phyloP scores from a whole-genome alignment of 1,139 yeast genomes.

The Schwanniomyces etchellsii region DNA sequence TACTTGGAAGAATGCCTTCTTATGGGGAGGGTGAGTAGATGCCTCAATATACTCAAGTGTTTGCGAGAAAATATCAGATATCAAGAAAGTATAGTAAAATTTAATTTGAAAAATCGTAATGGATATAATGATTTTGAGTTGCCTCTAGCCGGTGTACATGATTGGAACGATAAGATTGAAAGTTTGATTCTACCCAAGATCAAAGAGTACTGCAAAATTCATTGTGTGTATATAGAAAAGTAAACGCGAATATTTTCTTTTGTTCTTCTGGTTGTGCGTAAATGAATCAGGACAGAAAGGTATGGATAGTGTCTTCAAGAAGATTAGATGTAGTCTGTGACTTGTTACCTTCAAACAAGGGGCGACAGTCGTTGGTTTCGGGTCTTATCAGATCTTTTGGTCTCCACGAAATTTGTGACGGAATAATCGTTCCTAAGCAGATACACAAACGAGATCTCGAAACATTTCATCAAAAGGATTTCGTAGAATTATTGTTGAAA shows the following conservation, averaged over 20 bases:
- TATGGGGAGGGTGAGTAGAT: conserved; percentile 15
- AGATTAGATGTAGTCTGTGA: conserved; percentile 27
- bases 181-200: too few species aligned
- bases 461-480: conserved; percentile 35
- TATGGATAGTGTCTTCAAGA: conserved; percentile 17
- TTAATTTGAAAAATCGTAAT: neutral
- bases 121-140: neutral
- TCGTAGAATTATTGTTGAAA: conserved; percentile 26
- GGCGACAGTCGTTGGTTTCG: conserved; percentile 43
- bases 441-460: conserved; percentile 21
- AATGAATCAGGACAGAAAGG: conserved; percentile 11
- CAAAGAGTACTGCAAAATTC: too few species aligned
- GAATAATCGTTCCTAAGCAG: conserved; percentile 17
- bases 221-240: too few species aligned
- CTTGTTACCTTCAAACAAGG: conserved; percentile 46
- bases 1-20: conserved; percentile 18
- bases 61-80: conserved; percentile 13
- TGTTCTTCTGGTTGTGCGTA: too few species aligned
- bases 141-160: conserved; percentile 2
- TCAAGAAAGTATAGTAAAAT: conserved; percentile 6
- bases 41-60: conserved; percentile 16
- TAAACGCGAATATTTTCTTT: too few species aligned
- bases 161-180: conserved; percentile 5
- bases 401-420: conserved; percentile 20
- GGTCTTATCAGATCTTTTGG: conserved; percentile 39